Evolutionary conservation across 495 filamentous ascomycete genomes (phyloP).

Genomic region (Letharia lupina): DNA sequence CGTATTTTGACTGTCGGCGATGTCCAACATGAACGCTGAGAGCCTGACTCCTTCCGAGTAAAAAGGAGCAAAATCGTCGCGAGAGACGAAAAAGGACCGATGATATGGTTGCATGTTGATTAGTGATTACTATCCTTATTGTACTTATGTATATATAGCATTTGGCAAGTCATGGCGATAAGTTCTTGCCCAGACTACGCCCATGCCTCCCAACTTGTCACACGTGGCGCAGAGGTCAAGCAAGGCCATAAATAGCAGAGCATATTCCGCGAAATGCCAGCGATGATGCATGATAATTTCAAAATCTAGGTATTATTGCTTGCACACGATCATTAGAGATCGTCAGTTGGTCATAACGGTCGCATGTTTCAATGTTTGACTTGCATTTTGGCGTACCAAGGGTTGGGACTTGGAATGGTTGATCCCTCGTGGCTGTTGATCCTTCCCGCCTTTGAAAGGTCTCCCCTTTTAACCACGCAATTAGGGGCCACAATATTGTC

Average conservation of each 20-base stretch:
- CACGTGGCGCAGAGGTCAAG: neutral
- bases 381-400: slow-evolving; percentile 4
- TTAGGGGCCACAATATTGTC: neutral
- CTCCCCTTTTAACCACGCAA: neutral
- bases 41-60: neutral
- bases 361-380: neutral
- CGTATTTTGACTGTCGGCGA: neutral
- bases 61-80: neutral
- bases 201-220: neutral
- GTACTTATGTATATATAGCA: neutral
- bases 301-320: no score
- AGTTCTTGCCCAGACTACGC: neutral
- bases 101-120: neutral
- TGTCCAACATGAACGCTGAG: neutral
- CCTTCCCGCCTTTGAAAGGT: neutral
- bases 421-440: slow-evolving; percentile 9
- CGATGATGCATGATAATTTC: neutral
- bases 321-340: neutral
- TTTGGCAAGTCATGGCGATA: neutral
- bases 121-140: neutral
- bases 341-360: neutral
- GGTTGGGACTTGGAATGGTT: no score
- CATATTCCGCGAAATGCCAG: neutral
- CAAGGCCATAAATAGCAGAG: neutral
- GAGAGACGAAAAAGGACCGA: neutral